phyloP scores from a whole-genome alignment of 2,329 filamentous ascomycete species.

The Fusarium sp. region DNA sequence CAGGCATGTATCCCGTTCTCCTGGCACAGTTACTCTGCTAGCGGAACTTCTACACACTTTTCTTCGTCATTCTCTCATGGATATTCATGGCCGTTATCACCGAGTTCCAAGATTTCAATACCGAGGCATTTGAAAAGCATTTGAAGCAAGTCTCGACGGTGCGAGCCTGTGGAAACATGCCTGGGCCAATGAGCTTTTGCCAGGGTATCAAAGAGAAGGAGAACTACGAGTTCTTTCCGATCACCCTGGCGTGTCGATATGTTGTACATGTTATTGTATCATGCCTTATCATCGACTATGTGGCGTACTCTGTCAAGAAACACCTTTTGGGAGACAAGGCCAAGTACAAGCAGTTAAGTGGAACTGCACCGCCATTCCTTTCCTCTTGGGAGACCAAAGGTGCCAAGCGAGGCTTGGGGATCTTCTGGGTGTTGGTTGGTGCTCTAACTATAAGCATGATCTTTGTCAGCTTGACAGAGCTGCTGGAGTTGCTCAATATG shows the following conservation, averaged over 20 bases:
- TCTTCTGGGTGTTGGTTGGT: not conserved
- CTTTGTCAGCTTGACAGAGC: not conserved
- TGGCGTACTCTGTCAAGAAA: not conserved
- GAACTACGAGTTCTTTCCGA: not conserved
- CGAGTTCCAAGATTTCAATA: not conserved
- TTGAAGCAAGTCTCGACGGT: not conserved
- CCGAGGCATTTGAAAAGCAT: not conserved
- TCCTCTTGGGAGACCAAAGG: not conserved
- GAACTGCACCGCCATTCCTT: not conserved
- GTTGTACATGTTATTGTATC: not conserved
- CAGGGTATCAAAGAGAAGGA: constrained; percentile 4
- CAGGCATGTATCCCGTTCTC: not conserved
- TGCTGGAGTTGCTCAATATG: not conserved
- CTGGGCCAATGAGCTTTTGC: constrained; percentile 1
- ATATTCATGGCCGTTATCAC: not conserved
- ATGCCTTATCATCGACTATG: not conserved
- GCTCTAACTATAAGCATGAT: not conserved
- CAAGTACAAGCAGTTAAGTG: not conserved
- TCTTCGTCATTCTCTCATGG: not conserved
- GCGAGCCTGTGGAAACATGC: not conserved
- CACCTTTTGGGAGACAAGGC: not conserved
- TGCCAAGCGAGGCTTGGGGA: accelerated
- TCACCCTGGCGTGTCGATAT: not conserved
- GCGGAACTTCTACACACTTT: not conserved
- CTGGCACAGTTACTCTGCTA: not conserved